Evolutionary conservation across 805 yeast species (phyloP), one percentile per base, ranked within the genome.

Genomic region (Starmera caribaea): DNA sequence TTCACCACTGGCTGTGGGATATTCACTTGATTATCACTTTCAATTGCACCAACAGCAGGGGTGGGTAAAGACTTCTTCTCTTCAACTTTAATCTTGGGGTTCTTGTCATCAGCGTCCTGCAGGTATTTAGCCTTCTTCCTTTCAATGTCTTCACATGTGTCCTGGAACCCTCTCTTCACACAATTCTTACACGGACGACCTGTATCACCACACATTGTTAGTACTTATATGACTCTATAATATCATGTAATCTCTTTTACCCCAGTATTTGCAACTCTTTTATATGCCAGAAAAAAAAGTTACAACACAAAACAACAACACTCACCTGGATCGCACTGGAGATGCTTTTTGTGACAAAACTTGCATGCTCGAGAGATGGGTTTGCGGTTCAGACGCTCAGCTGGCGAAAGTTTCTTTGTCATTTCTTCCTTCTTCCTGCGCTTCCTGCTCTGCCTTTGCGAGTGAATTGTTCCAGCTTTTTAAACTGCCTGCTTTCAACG

Each of bases 101-200:
- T 34, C 35, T 21, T n/a, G 8, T 34, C 16, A 13, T 8, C 30
- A 9, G 35, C 42, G 28, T 45, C 53, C 10, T 38, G 39, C 0
- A 51, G 31, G 37, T 54, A 54, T 37, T 58, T 58, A 21, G 73
- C 74, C 36, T 68, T 49, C 51, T 75, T 79, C 24, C 87, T 57
- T 31, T 68, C 69, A 6, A 76, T 73, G 53, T 81, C 84, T 30
- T 60, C 62, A 55, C 92, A 82, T 11, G 64, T 50, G 39, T 65
- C 71, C 2, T 63, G 70, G n/a, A 75, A 54, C 16, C 75, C 74
- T 41, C 89, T 58, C 53, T 81, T 81, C 16, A 67, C 49, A 58
- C 92, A 82, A 53, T 82, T 82, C 46, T 69, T 69, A 50, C 90
- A 82, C 0, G 92, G 90, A 41, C 92, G 61, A 24, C 69, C 66